These are phyloP conservation scores for Quercus rubra DNA, from an alignment of 306 rosid species.

Conservation along the genomic window DNA sequence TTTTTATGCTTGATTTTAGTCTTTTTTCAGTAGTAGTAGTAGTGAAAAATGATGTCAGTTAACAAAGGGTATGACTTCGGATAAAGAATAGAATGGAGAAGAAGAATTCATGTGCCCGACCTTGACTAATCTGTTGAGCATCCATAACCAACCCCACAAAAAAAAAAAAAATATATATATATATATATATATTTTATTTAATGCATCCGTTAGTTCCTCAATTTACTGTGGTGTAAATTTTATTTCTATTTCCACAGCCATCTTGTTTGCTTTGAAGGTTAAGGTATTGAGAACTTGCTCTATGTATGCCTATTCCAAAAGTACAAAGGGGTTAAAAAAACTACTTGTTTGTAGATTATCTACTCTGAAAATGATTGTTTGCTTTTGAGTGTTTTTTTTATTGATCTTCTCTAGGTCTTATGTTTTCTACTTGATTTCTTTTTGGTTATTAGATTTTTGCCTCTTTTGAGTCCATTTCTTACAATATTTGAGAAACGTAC, in stretches of 20 bases:
- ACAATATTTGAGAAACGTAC: conserved; percentile 6
- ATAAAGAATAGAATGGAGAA: too few species aligned
- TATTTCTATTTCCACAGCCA: too few species aligned
- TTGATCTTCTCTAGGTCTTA: neutral
- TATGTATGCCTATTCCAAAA: neutral
- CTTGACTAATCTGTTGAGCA: too few species aligned
- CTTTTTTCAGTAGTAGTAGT: neutral
- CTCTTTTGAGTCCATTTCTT: neutral
- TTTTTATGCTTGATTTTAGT: neutral
- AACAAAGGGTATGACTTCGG: too few species aligned
- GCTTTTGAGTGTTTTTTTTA: neutral
- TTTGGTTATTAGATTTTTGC: neutral
- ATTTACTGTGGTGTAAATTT: too few species aligned
- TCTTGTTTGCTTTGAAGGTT: neutral
- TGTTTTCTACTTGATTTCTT: neutral
- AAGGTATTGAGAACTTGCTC: neutral
- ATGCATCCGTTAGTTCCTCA: too few species aligned
- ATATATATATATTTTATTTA: too few species aligned
- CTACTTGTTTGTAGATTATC: neutral
- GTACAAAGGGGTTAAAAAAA: neutral
- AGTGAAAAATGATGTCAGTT: too few species aligned
- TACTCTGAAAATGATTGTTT: neutral
- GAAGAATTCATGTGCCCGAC: too few species aligned
- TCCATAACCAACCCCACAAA: too few species aligned
- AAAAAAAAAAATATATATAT: too few species aligned